Conservation (phyloP, 2,329 filamentous ascomycete genomes). For the Pezizomycotina sp. region DNA sequence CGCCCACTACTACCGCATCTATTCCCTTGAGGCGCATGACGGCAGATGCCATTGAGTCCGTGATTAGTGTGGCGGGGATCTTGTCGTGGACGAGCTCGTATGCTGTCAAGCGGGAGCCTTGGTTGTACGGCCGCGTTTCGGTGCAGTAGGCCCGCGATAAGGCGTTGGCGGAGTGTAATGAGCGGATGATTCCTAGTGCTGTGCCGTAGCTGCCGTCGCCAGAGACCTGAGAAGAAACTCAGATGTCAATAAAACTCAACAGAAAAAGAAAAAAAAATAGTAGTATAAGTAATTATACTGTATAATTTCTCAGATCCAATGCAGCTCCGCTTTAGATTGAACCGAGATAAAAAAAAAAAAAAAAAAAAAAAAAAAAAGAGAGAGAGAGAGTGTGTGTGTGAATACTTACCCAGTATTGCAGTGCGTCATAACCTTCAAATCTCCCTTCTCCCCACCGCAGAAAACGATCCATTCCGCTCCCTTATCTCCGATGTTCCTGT, state of each 20-base stretch:
- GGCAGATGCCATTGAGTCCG: slow-evolving; percentile 90
- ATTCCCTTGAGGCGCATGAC: slow-evolving; percentile 58
- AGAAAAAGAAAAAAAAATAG: neutral
- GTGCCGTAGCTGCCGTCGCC: slow-evolving; percentile 95
- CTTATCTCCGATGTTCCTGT: slow-evolving; percentile 64
- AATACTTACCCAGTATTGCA: slow-evolving; percentile 73
- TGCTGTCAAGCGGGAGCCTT: slow-evolving; percentile 83
- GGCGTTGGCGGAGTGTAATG: slow-evolving; percentile 47
- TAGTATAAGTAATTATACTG: neutral
- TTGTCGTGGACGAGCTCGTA: slow-evolving; percentile 91
- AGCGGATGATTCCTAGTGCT: slow-evolving; percentile 81
- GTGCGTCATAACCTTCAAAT: slow-evolving; percentile 78
- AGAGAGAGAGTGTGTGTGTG: neutral
- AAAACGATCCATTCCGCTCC: slow-evolving; percentile 69
- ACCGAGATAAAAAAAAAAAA: too few relatives aligned
- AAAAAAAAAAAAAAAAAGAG: neutral
- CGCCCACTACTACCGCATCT: slow-evolving; percentile 77
- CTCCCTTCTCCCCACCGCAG: slow-evolving; percentile 37
- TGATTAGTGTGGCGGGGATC: slow-evolving; percentile 81
- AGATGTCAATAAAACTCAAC: neutral
- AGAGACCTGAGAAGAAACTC: slow-evolving; percentile 45
- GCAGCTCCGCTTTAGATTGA: slow-evolving; percentile 2
- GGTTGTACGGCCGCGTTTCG: slow-evolving; percentile 94
- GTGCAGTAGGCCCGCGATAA: slow-evolving; percentile 85
- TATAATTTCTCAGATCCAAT: slow-evolving; percentile 3